Evolutionary conservation across 495 filamentous ascomycete species (phyloP).

Genomic region (Wilcoxina mikolae): DNA sequence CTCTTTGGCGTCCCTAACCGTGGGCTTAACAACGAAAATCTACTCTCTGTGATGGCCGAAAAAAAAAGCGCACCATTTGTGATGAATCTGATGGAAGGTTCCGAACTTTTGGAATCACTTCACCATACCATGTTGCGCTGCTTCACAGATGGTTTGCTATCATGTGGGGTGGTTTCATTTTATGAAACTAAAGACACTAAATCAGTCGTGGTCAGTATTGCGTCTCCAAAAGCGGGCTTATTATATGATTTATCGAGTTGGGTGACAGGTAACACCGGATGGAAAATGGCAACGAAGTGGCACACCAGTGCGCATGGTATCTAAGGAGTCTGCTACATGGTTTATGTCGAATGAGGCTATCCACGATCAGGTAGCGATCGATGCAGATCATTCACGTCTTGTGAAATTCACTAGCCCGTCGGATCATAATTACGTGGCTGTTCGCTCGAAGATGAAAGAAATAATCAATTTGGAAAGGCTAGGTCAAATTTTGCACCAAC

Average conservation of each 20-base stretch:
- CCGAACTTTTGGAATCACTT: conserved; percentile 5
- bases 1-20: conserved; percentile 11
- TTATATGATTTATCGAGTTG: not conserved
- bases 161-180: not conserved
- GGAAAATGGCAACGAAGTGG: not conserved
- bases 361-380: not conserved
- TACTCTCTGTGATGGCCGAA: conserved; percentile 1
- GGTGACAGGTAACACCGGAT: not conserved
- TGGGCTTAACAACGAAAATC: conserved; percentile 1
- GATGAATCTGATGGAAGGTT: conserved; percentile 2
- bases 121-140: not conserved
- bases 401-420: not conserved
- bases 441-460: too few species aligned
- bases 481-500: not conserved
- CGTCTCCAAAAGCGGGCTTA: not conserved
- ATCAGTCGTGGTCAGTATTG: not conserved
- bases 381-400: not conserved
- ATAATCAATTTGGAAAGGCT: too few species aligned
- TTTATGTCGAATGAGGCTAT: not conserved
- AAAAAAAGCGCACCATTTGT: conserved; percentile 3
- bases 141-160: not conserved
- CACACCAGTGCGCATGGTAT: not conserved
- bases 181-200: not conserved
- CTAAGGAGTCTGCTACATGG: not conserved
- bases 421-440: not conserved